These are phyloP conservation scores for Vaccinium macrocarpon DNA, from an alignment of 148 eudicot species.

Conservation along the genomic window DNA sequence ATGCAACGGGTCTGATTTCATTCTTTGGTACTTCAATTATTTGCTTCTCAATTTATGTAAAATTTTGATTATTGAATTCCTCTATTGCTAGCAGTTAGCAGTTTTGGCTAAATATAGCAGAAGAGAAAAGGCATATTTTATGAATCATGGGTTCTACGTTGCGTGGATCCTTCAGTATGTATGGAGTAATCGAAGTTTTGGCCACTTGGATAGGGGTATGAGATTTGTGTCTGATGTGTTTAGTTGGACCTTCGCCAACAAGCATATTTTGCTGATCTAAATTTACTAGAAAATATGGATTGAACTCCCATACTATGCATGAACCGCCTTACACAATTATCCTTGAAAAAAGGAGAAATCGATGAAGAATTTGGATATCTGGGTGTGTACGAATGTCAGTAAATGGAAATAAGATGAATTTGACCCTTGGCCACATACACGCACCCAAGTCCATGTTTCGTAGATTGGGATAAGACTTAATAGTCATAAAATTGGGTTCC, in stretches of 20 bases:
- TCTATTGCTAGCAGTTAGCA: neutral
- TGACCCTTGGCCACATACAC: too few relatives aligned
- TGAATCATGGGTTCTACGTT: neutral
- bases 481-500: neutral
- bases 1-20: slow-evolving; percentile 18
- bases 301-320: too few relatives aligned
- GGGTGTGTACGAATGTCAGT: too few relatives aligned
- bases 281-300: neutral
- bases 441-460: too few relatives aligned
- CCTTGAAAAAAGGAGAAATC: too few relatives aligned
- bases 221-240: neutral
- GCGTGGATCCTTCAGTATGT: neutral
- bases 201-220: neutral
- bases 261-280: neutral
- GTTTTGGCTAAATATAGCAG: neutral
- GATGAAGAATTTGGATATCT: too few relatives aligned
- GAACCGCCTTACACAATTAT: too few relatives aligned
- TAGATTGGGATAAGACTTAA: too few relatives aligned
- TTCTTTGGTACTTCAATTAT: slow-evolving; percentile 11
- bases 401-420: too few relatives aligned
- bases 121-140: neutral
- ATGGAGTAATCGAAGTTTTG: neutral
- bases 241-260: neutral
- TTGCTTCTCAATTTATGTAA: neutral
- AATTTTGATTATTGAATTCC: neutral